Base-by-base conservation (phyloP, 805 yeast genomes). In the Starmerella vitae region DNA sequence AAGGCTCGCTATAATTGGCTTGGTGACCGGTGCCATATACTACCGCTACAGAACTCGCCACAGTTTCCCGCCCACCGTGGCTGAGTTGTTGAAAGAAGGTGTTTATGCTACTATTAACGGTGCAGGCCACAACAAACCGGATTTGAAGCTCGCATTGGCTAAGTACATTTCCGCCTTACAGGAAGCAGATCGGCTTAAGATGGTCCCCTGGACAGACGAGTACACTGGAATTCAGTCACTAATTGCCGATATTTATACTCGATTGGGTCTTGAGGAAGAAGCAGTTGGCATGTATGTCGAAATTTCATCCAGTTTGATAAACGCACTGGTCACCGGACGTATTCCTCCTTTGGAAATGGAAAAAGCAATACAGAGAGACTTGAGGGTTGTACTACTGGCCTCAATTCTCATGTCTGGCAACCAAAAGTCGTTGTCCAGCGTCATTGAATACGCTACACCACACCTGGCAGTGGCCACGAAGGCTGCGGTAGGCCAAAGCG, bases 181-280 rank as follows among this genome's bases (percentile, higher is more conserved):
- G 21, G 68, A 71, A 45, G 77, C 84, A 29, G 68, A 74, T 27
- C 62, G 66, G 20, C 59, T 73, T 33, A 67, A 66, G 0, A 56
- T 83, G 61, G 70, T 72, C 45, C 69, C 68, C 9, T 50, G 79
- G 24, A 66, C 74, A 41, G 91, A 83, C 52, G 88, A 81, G 52
- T 86, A 81, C 57, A 86, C 96, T 0, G 95, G 96, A 0, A 72
- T 88, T 38, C 93, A 86, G 53, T 65, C 88, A 56, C 83, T 86
- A 52, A 64, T 83, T 26, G 93, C 79, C 9, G 94, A 85, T 52
- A 78, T 84, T 84, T 81, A 74, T 54, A 94, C 83, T 52, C 66
- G 76, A 30, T 58, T 84, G 49, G 68, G 66, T 17, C 67, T 71
- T 73, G 47, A 53, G 24, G 71, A 71, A 12, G 79, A 78, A 37